phyloP scores from a whole-genome alignment of 768 basidiomycete genomes.

The Tephrocybe sp. region DNA sequence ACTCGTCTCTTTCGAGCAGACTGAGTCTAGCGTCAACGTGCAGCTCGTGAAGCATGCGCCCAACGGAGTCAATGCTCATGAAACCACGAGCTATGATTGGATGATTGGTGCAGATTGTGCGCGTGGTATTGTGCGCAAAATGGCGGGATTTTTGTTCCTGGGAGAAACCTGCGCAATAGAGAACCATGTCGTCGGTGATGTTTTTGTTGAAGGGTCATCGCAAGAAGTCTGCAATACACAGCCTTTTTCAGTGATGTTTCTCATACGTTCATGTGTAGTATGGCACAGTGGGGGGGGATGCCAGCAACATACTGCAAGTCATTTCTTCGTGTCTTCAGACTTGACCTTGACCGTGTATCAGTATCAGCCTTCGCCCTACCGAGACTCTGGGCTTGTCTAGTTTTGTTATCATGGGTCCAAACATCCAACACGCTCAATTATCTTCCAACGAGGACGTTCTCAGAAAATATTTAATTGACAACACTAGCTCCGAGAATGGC shows the following conservation, averaged over 20 bases:
- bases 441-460: constrained; percentile 30
- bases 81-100: constrained; percentile 30
- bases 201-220: constrained; percentile 37
- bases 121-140: constrained; percentile 38
- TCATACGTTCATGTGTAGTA: constrained; percentile 23
- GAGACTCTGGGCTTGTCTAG: constrained; percentile 27
- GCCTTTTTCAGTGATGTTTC: background rate
- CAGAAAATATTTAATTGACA: constrained; percentile 18
- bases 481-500: constrained; percentile 19
- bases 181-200: constrained; percentile 38
- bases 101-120: constrained; percentile 46
- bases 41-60: constrained; percentile 26
- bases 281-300: constrained; percentile 50
- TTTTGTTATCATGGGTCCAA: constrained; percentile 25
- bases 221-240: constrained; percentile 29
- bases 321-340: background rate
- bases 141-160: constrained; percentile 35
- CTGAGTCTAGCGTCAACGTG: constrained; percentile 31
- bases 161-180: constrained; percentile 36
- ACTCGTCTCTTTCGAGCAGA: constrained; percentile 40
- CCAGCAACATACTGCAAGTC: constrained; percentile 29
- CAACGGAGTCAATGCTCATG: constrained; percentile 16
- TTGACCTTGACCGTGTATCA: constrained; percentile 1
- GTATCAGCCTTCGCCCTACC: constrained; percentile 30
- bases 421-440: constrained; percentile 19